Base-by-base conservation (phyloP, 1,284 basidiomycete species). In the Golubevia pallescens region DNA sequence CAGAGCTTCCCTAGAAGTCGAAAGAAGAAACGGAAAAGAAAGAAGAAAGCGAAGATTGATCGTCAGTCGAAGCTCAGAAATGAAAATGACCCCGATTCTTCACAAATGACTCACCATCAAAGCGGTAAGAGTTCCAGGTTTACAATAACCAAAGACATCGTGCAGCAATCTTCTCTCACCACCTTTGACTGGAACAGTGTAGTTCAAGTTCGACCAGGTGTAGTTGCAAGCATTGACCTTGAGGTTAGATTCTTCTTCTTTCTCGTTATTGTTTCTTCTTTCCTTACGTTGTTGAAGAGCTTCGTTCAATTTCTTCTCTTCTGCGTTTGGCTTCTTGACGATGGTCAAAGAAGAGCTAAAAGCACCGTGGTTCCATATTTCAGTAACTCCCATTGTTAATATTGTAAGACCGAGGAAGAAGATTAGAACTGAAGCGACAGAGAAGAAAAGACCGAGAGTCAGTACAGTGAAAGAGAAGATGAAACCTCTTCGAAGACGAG, bases 101-200 rank as follows among this genome's bases (percentile, higher is more conserved):
- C 42, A 16, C 16, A 13, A 13, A 13, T 13, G 42, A 48, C 42
- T 14, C 5, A 6, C 5, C 79, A 81, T 80, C 20, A 81, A 66
- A 5, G 79, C 79, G 19, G 79, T 81, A 62, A 81, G 69, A 13
- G 66, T 68, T 8, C 79, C 79, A 1, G 75, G 77, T 61, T 69
- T 69, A 65, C 73, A 71, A 61, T 75, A 81, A 6, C 79, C 79
- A 55, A 62, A 72, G 10, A 81, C 73, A 60, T 66, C 66, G 75
- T 81, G 71, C 61, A 81, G 76, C 32, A 81, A 54, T 58, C 71
- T 70, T 20, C 71, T 66, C 2, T 78, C 65, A 16, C 77, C 79
- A 48, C 79, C 77, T 53, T 76, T 73, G 48, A 81, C 76, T 8
- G 77, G 79, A 0, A 81, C 78, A 34, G 58, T 56, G 61, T 80